Percentiles rank a stretch among this genome's conserved stretches.
Evolutionary conservation across 768 basidiomycete species (phyloP).

Genomic region (Serpula lacrymans): DNA sequence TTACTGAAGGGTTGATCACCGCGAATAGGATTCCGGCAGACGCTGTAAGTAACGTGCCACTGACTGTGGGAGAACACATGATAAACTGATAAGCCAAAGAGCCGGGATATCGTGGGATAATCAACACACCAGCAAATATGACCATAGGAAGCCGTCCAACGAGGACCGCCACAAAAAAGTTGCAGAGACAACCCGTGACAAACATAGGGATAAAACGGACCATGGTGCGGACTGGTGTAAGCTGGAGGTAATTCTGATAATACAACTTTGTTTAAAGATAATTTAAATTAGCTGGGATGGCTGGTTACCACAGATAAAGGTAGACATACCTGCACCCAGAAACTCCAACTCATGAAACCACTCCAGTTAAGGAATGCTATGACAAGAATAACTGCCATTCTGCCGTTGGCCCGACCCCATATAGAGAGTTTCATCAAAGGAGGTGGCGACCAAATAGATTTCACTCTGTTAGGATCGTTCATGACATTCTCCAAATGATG

Average conservation of each 20-base stretch:
- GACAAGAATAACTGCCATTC: constrained; percentile 55
- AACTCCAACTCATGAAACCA: constrained; percentile 51
- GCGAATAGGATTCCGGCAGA: constrained; percentile 65
- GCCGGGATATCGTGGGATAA: background rate
- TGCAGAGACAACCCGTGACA: constrained; percentile 60
- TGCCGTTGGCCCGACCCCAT: constrained; percentile 61
- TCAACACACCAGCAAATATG: constrained; percentile 50
- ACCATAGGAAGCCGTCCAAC: constrained; percentile 54
- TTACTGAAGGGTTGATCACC: constrained; percentile 48
- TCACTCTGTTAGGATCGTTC: constrained; percentile 10
- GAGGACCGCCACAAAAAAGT: constrained; percentile 59
- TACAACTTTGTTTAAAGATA: constrained; percentile 44
- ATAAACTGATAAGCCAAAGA: constrained; percentile 1
- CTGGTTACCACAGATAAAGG: background rate
- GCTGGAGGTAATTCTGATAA: constrained; percentile 61
- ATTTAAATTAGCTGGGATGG: background rate
- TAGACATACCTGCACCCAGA: constrained; percentile 41
- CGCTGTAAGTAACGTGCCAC: constrained; percentile 58
- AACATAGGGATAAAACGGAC: constrained; percentile 71
- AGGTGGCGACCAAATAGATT: constrained; percentile 40
- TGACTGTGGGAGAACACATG: constrained; percentile 25
- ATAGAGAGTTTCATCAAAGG: constrained; percentile 63
- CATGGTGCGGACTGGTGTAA: constrained; percentile 58
- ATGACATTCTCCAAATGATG: constrained; percentile 45
- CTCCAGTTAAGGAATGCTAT: constrained; percentile 68